Conservation (phyloP, 2,329 filamentous ascomycete genomes). For the Microsporum audouinii region DNA sequence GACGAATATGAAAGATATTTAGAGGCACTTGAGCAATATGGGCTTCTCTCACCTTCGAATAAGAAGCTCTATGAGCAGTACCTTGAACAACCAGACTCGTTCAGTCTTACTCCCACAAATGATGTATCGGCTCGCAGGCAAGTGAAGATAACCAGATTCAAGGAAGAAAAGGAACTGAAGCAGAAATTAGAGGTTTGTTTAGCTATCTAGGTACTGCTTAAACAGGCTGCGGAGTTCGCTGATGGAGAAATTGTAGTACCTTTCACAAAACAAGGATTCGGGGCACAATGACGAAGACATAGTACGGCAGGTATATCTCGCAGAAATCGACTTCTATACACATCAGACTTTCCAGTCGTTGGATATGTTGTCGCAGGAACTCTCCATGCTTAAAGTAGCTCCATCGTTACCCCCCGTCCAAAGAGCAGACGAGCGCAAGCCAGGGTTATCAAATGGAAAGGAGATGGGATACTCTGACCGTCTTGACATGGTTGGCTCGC, state of each 20-base stretch:
- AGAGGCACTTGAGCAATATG: conserved; percentile 64
- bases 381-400: conserved; percentile 67
- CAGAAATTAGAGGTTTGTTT: conserved; percentile 58
- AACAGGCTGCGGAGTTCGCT: conserved; percentile 20
- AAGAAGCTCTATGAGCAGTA: conserved; percentile 61
- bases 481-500: conserved; percentile 54
- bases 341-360: conserved; percentile 76
- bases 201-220: conserved; percentile 6
- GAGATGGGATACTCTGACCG: conserved; percentile 56
- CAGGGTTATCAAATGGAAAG: conserved; percentile 25
- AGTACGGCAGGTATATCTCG: conserved; percentile 66
- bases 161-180: conserved; percentile 74
- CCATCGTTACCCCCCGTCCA: conserved; percentile 35
- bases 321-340: conserved; percentile 59
- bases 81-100: conserved; percentile 57
- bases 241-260: conserved; percentile 36
- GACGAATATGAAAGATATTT: conserved; percentile 69
- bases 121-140: conserved; percentile 62
- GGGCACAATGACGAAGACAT: conserved; percentile 70
- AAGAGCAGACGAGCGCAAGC: conserved; percentile 36
- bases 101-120: conserved; percentile 57
- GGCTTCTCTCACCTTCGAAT: conserved; percentile 54
- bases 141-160: conserved; percentile 75
- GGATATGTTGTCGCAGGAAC: conserved; percentile 75
- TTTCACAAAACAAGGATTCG: conserved; percentile 47